A percentile compares a stretch with the other conserved stretches of the same genome.
phyloP scores from a whole-genome alignment of 1,284 basidiomycete genomes.

The Boletellus deceptivus region DNA sequence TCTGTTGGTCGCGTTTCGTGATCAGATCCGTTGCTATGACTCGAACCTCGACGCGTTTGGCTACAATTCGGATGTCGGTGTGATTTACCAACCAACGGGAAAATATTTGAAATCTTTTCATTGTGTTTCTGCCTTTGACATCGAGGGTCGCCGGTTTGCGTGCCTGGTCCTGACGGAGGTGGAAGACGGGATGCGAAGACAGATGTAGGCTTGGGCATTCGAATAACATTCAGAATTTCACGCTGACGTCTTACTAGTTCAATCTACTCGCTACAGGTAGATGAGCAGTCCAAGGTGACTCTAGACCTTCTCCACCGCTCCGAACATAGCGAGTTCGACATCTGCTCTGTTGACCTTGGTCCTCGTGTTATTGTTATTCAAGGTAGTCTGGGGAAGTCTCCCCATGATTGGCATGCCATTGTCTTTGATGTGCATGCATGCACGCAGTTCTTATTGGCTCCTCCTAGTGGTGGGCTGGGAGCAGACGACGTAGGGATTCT shows the following conservation, averaged over 20 bases:
- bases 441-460: conserved; percentile 2
- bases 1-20: conserved; percentile 14
- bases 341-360: conserved; percentile 12
- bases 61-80: conserved; percentile 10
- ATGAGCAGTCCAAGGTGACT: conserved; percentile 1
- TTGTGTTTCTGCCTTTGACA: conserved; percentile 15
- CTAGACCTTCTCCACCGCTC: conserved; percentile 17
- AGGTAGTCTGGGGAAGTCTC: not conserved
- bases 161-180: conserved; percentile 16
- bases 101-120: conserved; percentile 12
- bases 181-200: not conserved
- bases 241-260: conserved; percentile 7
- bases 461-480: not conserved
- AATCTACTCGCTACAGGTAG: conserved; percentile 10
- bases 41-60: conserved; percentile 13
- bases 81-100: conserved; percentile 13
- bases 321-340: not conserved
- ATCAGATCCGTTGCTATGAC: conserved; percentile 21
- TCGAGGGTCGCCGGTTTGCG: conserved; percentile 14
- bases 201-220: conserved; percentile 2
- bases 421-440: conserved; percentile 15
- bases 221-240: not conserved
- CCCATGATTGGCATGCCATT: not conserved
- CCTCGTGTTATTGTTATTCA: conserved; percentile 15
- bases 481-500: not conserved